Conservation (phyloP, 2,329 filamentous ascomycete species). For the Parastagonospora avenae region DNA sequence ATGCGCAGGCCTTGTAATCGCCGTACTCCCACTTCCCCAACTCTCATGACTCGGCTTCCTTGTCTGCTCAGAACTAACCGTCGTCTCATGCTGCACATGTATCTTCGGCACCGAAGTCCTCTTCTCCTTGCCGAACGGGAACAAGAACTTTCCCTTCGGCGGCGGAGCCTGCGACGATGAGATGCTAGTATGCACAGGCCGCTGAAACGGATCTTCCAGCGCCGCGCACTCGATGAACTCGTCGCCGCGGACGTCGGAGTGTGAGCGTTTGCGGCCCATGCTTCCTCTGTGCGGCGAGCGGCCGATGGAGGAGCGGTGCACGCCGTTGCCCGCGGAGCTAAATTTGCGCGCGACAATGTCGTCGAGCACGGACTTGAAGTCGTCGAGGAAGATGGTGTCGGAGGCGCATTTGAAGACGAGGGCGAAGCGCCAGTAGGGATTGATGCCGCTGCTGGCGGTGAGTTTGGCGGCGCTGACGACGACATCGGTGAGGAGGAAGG, state of each 20-base stretch:
- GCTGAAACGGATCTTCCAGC: conserved; percentile 9
- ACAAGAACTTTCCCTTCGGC: conserved; percentile 15
- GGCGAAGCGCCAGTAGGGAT: conserved; percentile 44
- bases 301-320: conserved; percentile 15
- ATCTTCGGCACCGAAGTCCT: conserved; percentile 23
- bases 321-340: conserved; percentile 21
- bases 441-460: conserved; percentile 35
- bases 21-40: conserved; percentile 20
- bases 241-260: conserved; percentile 18
- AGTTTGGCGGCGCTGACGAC: conserved; percentile 36
- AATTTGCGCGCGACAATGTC: conserved; percentile 36
- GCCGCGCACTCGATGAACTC: conserved; percentile 25
- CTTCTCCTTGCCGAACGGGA: conserved; percentile 15
- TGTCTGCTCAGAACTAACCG: conserved; percentile 15
- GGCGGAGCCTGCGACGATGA: conserved; percentile 10
- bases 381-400: conserved; percentile 44
- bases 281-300: conserved; percentile 8
- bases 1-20: conserved; percentile 23
- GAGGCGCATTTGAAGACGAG: conserved; percentile 45
- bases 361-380: conserved; percentile 44
- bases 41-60: conserved; percentile 27
- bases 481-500: conserved; percentile 38
- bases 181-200: conserved; percentile 8
- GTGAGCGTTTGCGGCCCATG: conserved; percentile 15
- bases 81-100: conserved; percentile 29